phyloP scores from a whole-genome alignment of 148 eudicot species.

The Spergularia bocconei region DNA sequence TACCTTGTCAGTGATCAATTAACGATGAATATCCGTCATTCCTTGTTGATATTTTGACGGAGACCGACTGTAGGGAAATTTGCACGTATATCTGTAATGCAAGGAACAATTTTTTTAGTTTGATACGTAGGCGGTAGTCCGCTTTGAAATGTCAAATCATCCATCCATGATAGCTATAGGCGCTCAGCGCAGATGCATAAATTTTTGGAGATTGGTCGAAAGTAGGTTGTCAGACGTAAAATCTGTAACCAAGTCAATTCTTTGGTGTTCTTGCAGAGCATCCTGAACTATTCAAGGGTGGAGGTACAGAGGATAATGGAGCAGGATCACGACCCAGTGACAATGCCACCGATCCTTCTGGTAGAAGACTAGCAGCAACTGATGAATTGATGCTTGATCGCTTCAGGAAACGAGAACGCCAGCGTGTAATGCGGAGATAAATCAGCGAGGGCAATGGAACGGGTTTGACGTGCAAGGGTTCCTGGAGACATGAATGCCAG shows the following conservation, averaged over 20 bases:
- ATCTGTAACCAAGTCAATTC: not conserved
- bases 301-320: slow-evolving; percentile 47
- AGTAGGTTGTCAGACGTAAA: not conserved
- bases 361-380: slow-evolving; percentile 83
- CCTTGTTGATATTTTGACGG: not conserved
- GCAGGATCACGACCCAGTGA: slow-evolving; percentile 46
- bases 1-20: too few species aligned
- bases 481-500: not conserved
- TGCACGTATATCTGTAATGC: not conserved
- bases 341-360: slow-evolving; percentile 44
- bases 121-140: not conserved
- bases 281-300: slow-evolving; percentile 74
- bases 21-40: not conserved
- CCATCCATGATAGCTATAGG: not conserved
- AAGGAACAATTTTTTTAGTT: not conserved
- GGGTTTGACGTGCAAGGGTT: not conserved
- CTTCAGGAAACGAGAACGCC: slow-evolving; percentile 89
- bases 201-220: not conserved
- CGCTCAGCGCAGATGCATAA: not conserved
- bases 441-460: not conserved
- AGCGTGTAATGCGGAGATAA: slow-evolving; percentile 87
- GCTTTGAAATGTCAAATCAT: not conserved
- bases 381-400: slow-evolving; percentile 93
- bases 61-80: not conserved
- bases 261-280: slow-evolving; percentile 53